Base-by-base conservation (phyloP, 169 alveolate species). In the Plasmodium relictum region DNA sequence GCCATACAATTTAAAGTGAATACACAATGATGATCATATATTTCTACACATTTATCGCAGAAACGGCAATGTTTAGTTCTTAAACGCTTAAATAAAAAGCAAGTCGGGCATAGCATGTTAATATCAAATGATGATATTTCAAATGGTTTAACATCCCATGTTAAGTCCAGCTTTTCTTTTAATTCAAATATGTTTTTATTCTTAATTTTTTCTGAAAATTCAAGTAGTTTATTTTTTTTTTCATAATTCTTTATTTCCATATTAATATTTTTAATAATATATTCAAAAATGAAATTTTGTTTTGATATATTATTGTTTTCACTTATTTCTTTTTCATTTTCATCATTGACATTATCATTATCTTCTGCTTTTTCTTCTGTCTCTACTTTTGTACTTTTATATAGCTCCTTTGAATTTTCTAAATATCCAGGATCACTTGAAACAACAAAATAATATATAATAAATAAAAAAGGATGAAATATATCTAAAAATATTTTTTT, bases 1-100 rank as follows among this genome's bases (percentile, higher is more conserved):
- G 83, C 76, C 90, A 80, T 80, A 59, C 90, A 80, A 71, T 80
- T 80, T 52, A 80, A 48, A 12, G 90, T 80, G 50, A 66, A 80
- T 52, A 66, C 48, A 16, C 99, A 98, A 85, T 98, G 99, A 92
- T 98, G 99, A 88, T 98, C 99, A 91, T 94, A 97, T 58, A 97
- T 89, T 12, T 88, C 95, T 7, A 98, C 94, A 73, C 99, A 98
- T 68, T 88, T 83, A 31, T 96, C 94, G 85, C 99, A 98, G 41
- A 95, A 94, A 71, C 95, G 95, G 90, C 99, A 98, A 89, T 98
- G 99, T 52, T 96, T 95, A 8, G 97, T 92, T 83, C 99, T 89
- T 16, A 97, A 95, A 22, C 98, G 97, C 59, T 97, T 94, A 41
- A 80, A 61, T 56, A 80, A 80, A 26, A 80, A 80, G 42, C 90